Conservation (phyloP, 1,139 yeast genomes). For the Hemisphaericaspora lyxosophila region DNA sequence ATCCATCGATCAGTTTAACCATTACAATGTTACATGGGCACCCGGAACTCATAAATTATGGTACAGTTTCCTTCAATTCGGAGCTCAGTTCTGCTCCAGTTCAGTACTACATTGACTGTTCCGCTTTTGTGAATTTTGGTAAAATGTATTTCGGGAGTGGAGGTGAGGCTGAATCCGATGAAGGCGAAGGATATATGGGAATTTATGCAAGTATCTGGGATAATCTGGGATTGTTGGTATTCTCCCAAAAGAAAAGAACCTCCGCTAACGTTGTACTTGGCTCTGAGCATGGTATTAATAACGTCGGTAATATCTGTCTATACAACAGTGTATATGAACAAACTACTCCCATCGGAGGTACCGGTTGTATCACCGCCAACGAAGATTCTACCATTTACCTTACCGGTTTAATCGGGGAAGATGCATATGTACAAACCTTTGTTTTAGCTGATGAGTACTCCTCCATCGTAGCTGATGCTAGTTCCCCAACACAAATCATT, state of each 20-base stretch:
- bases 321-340: constrained; percentile 24
- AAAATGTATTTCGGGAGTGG: constrained; percentile 27
- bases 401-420: constrained; percentile 17
- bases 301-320: constrained; percentile 33
- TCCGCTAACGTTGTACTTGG: constrained; percentile 24
- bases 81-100: constrained; percentile 19
- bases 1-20: constrained; percentile 12
- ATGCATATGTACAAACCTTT: constrained; percentile 22
- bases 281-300: constrained; percentile 20
- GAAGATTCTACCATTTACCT: constrained; percentile 21
- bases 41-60: constrained; percentile 22
- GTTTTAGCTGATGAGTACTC: constrained; percentile 22
- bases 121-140: constrained; percentile 28
- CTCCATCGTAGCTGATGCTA: constrained; percentile 19
- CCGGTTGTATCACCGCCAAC: constrained; percentile 30
- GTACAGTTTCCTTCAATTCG: constrained; percentile 25
- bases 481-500: constrained; percentile 21
- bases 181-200: constrained; percentile 20
- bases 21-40: constrained; percentile 13
- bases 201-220: constrained; percentile 24
- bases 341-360: constrained; percentile 24
- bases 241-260: constrained; percentile 22
- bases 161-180: too few species aligned
- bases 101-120: constrained; percentile 20
- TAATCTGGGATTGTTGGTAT: constrained; percentile 29